Base-by-base conservation (phyloP, 495 filamentous ascomycete species). In the Talaromyces liani region DNA sequence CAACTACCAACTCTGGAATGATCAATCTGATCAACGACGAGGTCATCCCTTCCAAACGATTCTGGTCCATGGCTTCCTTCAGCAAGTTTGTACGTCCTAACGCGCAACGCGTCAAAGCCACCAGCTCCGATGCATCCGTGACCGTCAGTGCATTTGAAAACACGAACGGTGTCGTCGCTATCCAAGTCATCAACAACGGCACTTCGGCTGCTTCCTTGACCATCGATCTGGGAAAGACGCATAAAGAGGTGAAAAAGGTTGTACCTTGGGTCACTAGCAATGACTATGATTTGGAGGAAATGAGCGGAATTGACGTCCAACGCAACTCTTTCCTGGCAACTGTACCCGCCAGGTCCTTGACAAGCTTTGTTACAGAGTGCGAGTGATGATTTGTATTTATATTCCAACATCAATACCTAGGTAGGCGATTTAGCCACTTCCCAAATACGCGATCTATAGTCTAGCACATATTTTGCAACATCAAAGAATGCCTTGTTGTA, bases 31-130 rank as follows among this genome's bases (percentile, higher is more conserved):
- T 69, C 9, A 65, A 72, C 55, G 74, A 73, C n/a, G 71, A 69
- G 14, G 59, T 74, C 7, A 71, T 72, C 8, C 70, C 79, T 18
- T 70, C 77, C 27, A 74, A 75, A 64, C 70, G 79, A 8, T 72
- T 83, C 25, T 84, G 80, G 81, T 80, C 80, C 1, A 79, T 83
- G 61, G 80, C 80, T 10, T 75, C 78, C 67, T 80, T 75, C 65
- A 75, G 72, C 49, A 65, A 76, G 22, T 77, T 74, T 61, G 73
- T 82, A 18, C 70, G 79, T n/a, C 79, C 77, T 0, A 81, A 81
- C 1, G 80, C 81, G 6, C 67, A 66, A 27, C 73, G 80, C 10
- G 65, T 84, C 33, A 72, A 68, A 24, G 75, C 78, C 1, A 64
- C 70, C 5, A 73, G 72, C 1, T 72, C 62, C 41, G 45, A 69